Conservation (phyloP, 139 green algal species). For the Coccomyxa sp. region DNA sequence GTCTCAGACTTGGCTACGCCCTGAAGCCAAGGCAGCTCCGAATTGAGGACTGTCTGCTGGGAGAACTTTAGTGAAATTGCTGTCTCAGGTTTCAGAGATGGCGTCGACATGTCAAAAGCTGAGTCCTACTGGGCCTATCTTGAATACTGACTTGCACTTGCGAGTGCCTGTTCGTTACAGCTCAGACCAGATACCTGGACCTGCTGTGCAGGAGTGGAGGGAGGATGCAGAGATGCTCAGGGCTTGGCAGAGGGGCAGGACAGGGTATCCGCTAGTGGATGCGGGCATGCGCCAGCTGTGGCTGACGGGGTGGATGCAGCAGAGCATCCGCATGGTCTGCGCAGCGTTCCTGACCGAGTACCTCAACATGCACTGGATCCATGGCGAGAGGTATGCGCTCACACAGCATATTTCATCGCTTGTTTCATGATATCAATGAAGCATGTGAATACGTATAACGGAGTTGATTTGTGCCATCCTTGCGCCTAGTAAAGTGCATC, state of each 20-base stretch:
- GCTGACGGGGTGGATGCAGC: conserved; percentile 61
- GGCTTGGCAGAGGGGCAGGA: conserved; percentile 41
- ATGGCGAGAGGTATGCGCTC: conserved; percentile 29
- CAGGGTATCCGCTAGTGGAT: conserved; percentile 60
- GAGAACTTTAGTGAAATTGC: not conserved
- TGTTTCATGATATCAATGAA: too few species aligned
- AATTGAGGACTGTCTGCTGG: too few species aligned
- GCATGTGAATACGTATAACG: too few species aligned
- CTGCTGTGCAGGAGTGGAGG: not conserved
- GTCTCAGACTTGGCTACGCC: too few species aligned
- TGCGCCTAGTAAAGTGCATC: too few species aligned
- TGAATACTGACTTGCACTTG: too few species aligned
- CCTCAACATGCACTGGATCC: conserved; percentile 50
- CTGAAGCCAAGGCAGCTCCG: too few species aligned
- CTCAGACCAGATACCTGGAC: too few species aligned
- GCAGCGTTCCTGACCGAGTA: conserved; percentile 48
- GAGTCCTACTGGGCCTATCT: not conserved
- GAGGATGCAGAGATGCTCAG: conserved; percentile 9
- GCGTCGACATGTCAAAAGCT: too few species aligned
- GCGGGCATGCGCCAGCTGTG: conserved; percentile 59
- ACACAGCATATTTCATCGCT: too few species aligned
- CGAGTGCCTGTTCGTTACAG: not conserved
- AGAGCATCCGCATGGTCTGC: conserved; percentile 42
- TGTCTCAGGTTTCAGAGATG: too few species aligned
- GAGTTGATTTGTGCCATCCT: too few species aligned